Percentiles rank a stretch among this genome's conserved stretches.
phyloP scores from a whole-genome alignment of 2,329 filamentous ascomycete species.

The Penicillium sp. region DNA sequence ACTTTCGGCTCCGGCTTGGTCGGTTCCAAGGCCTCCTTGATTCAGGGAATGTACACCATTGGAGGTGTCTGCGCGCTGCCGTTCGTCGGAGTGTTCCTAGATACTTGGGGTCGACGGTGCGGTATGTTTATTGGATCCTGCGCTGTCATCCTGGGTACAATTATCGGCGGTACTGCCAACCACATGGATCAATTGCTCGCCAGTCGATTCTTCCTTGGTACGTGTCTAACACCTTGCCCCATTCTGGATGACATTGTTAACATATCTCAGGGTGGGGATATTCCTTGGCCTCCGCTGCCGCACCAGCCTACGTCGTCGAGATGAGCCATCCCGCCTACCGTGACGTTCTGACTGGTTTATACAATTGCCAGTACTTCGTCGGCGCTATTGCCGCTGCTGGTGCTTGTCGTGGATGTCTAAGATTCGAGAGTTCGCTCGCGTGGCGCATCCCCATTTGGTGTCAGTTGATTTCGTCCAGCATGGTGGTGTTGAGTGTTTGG shows the following conservation, averaged over 20 bases:
- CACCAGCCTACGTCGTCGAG: constrained; percentile 64
- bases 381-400: constrained; percentile 57
- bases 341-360: constrained; percentile 61
- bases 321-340: constrained; percentile 63
- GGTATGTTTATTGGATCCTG: constrained; percentile 40
- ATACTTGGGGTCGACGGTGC: constrained; percentile 50
- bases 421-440: constrained; percentile 43
- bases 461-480: constrained; percentile 47
- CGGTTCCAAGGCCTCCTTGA: constrained; percentile 9
- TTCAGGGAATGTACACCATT: constrained; percentile 14
- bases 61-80: constrained; percentile 13
- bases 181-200: constrained; percentile 53
- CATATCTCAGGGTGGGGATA: constrained; percentile 53
- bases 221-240: not conserved
- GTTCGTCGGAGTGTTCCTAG: constrained; percentile 48
- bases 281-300: constrained; percentile 59
- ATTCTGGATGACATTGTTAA: not conserved
- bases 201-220: constrained; percentile 53
- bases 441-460: constrained; percentile 63
- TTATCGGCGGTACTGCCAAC: constrained; percentile 49
- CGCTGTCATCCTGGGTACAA: constrained; percentile 38
- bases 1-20: constrained; percentile 10
- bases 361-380: constrained; percentile 52
- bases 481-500: constrained; percentile 50
- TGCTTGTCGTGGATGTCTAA: constrained; percentile 51